Base-by-base conservation (phyloP, 164 flowering plant genomes). In the Piper longum region DNA sequence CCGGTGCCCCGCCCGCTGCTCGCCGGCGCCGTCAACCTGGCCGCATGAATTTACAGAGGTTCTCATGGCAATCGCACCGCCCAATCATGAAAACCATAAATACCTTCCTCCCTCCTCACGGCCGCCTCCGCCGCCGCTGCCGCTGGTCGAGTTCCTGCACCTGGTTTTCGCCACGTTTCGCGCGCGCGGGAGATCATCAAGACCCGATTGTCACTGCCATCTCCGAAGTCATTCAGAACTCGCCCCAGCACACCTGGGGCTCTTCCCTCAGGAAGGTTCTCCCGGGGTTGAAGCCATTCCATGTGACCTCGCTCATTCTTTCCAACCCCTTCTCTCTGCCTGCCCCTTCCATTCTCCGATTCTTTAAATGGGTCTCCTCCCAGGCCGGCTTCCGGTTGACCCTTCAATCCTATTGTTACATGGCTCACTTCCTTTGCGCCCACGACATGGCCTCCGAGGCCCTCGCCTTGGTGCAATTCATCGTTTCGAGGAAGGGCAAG, bases 401-500 rank as follows among this genome's bases (percentile, higher is more conserved):
- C 36, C 48, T 85, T 63, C 78, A 72, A 12, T 71, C 85, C 19
- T 89, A 81, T 62, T 81, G 78, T 74, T 56, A 86, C 59, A 81
- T 83, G 86, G 64, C 76, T 56, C 79, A 79, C 61, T 77, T 78
- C 66, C 85, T 85, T 57, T 75, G 77, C 75, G 16, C 70, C 67
- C 83, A 79, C 66, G 42, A 59, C 4, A 77, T 84, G 85, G n/a
- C 66, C 60, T 43, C 69, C 0, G 72, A 84, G n/a, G 84, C 83
- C 16, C 77, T 69, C 4, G 67, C 71, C 11, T 78, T 89, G 16
- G 64, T 89, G 54, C 75, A 61, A 0, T 68, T 75, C 64, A 56
- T 84, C 36, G 80, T 89, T 52, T 83, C 91, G 44, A 77, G 81
- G n/a, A 83, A 82, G 66, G 96, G 95, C 12, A 81, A 76, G 67